Conservation (phyloP, 225 moss, liverwort and hornwort genomes). For the Pleurozium schreberi region DNA sequence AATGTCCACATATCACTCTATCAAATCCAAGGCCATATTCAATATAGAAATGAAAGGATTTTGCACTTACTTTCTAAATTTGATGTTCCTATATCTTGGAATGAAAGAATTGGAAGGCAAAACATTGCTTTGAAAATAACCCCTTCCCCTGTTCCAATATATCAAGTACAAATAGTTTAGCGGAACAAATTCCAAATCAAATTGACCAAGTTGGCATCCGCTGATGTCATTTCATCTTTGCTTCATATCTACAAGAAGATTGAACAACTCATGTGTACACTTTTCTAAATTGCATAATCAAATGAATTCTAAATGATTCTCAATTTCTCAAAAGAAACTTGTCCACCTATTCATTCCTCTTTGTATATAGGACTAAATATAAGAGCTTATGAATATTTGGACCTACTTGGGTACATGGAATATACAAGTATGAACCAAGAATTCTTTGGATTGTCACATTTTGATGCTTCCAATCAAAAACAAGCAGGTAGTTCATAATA, state of each 20-base stretch:
- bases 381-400: not conserved
- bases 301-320: too few species aligned
- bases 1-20: not conserved
- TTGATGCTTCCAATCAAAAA: not conserved
- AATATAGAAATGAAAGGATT: not conserved
- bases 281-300: not conserved
- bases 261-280: not conserved
- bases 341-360: not conserved
- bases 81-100: not conserved
- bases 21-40: not conserved
- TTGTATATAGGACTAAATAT: not conserved
- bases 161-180: not conserved
- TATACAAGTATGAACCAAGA: accelerated
- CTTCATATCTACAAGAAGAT: not conserved
- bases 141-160: not conserved
- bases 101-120: not conserved
- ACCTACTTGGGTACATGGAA: not conserved
- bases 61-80: not conserved
- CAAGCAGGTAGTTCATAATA: too few species aligned
- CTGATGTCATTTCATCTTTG: not conserved
- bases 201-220: not conserved
- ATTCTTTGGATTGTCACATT: not conserved
- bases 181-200: too few species aligned
- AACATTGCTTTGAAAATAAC: not conserved
- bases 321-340: not conserved